phyloP scores from a whole-genome alignment of 169 alveolate species.

The Cystoisospora suis region DNA sequence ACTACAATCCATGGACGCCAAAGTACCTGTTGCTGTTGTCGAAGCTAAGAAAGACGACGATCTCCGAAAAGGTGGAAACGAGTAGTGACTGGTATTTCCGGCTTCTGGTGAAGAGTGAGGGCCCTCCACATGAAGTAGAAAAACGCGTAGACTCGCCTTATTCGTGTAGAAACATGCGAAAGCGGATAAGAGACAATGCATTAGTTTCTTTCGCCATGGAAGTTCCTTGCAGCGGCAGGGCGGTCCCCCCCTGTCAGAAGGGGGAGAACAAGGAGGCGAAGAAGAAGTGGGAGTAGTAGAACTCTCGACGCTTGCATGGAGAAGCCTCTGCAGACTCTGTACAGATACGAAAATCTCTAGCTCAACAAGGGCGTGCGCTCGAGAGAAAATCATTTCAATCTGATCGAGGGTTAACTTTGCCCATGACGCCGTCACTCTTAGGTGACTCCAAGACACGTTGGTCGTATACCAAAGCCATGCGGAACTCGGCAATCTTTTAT shows the following conservation, averaged over 20 bases:
- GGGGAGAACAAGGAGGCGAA: background rate
- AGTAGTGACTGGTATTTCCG: background rate
- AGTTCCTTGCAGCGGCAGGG: background rate
- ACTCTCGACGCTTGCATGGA: background rate
- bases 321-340: background rate
- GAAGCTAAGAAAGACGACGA: background rate
- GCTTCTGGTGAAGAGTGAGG: background rate
- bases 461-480: too few relatives aligned
- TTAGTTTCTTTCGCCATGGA: background rate
- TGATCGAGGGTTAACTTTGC: background rate
- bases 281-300: background rate
- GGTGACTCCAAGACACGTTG: constrained; percentile 17
- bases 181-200: background rate
- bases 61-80: background rate
- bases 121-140: background rate
- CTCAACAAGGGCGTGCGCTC: background rate
- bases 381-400: background rate
- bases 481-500: too few relatives aligned
- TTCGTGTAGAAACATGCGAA: background rate
- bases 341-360: background rate
- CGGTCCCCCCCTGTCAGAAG: background rate
- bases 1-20: too few relatives aligned
- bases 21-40: too few relatives aligned
- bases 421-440: background rate
- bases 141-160: background rate